Conservation (phyloP, 257 asterid species). For the Forsythia suspensa region DNA sequence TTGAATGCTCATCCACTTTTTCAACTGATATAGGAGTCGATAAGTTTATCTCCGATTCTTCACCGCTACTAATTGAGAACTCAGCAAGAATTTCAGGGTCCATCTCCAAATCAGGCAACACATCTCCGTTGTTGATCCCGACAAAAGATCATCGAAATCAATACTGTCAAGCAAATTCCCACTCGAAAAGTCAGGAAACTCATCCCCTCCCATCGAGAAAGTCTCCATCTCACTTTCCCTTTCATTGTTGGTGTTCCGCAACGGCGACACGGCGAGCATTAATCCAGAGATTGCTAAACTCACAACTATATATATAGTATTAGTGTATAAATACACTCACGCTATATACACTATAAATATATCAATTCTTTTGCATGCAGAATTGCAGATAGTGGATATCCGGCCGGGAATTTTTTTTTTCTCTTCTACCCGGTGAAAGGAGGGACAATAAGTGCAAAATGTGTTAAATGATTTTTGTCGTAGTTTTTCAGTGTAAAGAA, state of each 20-base stretch:
- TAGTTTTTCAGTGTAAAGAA: conserved; percentile 17
- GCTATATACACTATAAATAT: neutral
- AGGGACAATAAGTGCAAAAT: conserved; percentile 9
- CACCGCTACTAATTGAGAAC: conserved; percentile 44
- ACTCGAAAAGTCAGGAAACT: conserved; percentile 52
- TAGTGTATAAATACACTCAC: no score
- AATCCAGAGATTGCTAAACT: conserved; percentile 1
- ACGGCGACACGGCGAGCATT: conserved; percentile 73
- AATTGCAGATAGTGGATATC: neutral
- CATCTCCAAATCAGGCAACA: conserved; percentile 80
- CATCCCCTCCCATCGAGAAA: conserved; percentile 37
- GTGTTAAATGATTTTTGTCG: conserved; percentile 3
- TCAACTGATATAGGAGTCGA: conserved; percentile 11
- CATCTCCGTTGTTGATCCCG: conserved; percentile 65
- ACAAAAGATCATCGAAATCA: conserved; percentile 77
- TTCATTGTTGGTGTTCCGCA: conserved; percentile 53
- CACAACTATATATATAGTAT: neutral
- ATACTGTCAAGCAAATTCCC: conserved; percentile 71
- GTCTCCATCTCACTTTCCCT: conserved; percentile 50
- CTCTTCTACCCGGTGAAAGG: conserved; percentile 3
- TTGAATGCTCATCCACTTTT: conserved; percentile 7
- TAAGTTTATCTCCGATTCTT: conserved; percentile 41
- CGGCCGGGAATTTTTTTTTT: neutral
- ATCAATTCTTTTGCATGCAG: conserved; percentile 2
- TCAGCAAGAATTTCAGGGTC: conserved; percentile 72